Conservation (phyloP, 2,329 filamentous ascomycete species). For the Fusarium staphyleae region DNA sequence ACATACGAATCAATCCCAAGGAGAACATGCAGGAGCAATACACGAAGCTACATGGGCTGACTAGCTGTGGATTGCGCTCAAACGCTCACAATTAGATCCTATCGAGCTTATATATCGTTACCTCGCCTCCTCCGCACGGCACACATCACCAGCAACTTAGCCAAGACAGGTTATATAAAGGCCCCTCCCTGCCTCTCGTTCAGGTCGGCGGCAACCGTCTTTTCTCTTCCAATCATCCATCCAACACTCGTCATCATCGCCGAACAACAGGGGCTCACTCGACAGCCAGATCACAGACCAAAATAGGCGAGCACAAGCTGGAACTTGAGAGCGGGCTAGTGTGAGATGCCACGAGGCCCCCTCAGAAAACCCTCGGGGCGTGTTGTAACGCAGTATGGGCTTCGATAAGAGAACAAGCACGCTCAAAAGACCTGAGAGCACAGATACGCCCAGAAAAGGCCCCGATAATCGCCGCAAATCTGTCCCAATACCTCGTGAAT, state of each 20-base stretch:
- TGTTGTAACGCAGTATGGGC: conserved; percentile 7
- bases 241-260: not conserved
- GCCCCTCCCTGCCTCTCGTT: not conserved
- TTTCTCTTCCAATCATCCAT: not conserved
- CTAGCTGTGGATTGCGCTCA: not conserved
- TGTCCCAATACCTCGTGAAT: not conserved
- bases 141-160: not conserved
- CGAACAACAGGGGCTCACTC: not conserved
- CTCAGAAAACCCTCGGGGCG: not conserved
- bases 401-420: not conserved
- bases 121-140: too few species aligned
- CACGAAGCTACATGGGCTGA: not conserved
- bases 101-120: conserved; percentile 1
- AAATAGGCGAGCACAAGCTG: conserved; percentile 13
- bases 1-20: not conserved
- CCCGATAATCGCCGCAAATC: not conserved
- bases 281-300: not conserved
- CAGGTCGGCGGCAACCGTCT: not conserved
- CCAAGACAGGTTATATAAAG: not conserved
- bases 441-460: not conserved
- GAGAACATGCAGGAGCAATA: not conserved
- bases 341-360: not conserved
- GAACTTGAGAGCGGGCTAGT: conserved; percentile 11
- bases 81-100: conserved; percentile 14
- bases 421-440: not conserved